phyloP scores from a whole-genome alignment of 2,329 filamentous ascomycete genomes.

The Verticillium alfalfae region DNA sequence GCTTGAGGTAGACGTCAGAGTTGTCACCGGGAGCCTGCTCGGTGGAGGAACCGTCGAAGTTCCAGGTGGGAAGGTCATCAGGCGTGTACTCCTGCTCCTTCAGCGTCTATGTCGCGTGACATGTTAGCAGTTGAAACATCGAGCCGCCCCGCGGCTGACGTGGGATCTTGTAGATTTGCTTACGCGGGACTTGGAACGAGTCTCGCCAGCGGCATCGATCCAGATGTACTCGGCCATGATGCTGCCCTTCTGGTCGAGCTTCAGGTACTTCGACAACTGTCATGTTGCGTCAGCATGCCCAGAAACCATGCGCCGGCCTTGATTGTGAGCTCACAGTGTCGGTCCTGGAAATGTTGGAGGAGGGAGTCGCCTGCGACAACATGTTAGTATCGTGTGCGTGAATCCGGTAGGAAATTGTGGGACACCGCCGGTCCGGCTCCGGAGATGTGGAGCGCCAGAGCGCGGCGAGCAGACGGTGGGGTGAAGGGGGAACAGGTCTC shows the following conservation, averaged over 20 bases:
- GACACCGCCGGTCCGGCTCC: background rate
- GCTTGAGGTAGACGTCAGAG: constrained; percentile 95
- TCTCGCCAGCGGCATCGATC: constrained; percentile 78
- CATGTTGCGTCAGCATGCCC: constrained; percentile 7
- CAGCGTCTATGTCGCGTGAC: constrained; percentile 36
- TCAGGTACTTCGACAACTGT: constrained; percentile 87
- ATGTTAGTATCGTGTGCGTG: constrained; percentile 9
- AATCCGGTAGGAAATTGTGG: background rate
- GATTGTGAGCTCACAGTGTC: constrained; percentile 23
- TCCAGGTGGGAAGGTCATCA: constrained; percentile 49
- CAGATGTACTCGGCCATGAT: constrained; percentile 97
- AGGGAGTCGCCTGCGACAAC: constrained; percentile 17
- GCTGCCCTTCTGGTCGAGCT: constrained; percentile 80
- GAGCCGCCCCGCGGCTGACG: background rate
- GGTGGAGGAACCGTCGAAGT: constrained; percentile 75
- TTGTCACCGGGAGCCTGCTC: constrained; percentile 90
- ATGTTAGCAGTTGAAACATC: background rate
- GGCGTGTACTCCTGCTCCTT: constrained; percentile 42
- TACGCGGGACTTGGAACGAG: constrained; percentile 95
- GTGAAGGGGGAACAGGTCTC: background rate
- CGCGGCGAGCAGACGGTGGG: background rate
- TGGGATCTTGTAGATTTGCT: constrained; percentile 29
- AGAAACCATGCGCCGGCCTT: background rate
- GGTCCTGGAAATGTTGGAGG: constrained; percentile 20
- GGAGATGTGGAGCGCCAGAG: background rate